A percentile compares a stretch with the other conserved stretches of the same genome.
Conservation (phyloP, 208 protist genomes). For the Tetramitus jugosus region DNA sequence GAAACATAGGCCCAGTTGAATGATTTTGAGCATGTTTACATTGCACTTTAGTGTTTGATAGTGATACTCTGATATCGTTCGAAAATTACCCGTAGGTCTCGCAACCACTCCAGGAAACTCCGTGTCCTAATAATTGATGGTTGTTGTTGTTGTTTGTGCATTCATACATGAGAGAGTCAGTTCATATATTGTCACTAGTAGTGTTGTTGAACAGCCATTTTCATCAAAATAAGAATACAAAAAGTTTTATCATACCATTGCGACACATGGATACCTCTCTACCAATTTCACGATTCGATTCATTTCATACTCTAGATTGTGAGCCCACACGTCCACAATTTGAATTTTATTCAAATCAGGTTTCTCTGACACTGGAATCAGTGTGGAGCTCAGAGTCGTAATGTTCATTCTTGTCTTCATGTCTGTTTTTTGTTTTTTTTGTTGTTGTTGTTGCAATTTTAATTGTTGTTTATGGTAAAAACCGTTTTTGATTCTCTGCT, state of each 20-base stretch:
- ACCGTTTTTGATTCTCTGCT: too few species aligned
- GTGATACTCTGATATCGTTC: slow-evolving; percentile 83
- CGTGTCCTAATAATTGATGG: slow-evolving; percentile 69
- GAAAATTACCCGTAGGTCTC: slow-evolving; percentile 86
- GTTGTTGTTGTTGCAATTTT: too few species aligned
- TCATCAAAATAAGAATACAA: slow-evolving; percentile 13
- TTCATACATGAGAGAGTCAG: neutral
- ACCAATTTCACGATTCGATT: slow-evolving; percentile 79
- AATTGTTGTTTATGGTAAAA: too few species aligned
- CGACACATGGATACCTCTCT: slow-evolving; percentile 86
- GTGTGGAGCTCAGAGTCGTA: neutral
- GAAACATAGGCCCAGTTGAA: slow-evolving; percentile 96
- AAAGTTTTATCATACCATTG: slow-evolving; percentile 47
- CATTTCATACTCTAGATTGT: slow-evolving; percentile 93
- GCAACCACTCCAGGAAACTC: slow-evolving; percentile 98
- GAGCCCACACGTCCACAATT: slow-evolving; percentile 86
- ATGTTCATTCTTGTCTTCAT: too few species aligned
- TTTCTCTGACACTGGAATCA: neutral
- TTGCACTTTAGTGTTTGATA: slow-evolving; percentile 94
- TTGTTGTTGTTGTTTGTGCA: neutral
- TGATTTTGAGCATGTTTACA: slow-evolving; percentile 97
- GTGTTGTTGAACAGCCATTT: neutral
- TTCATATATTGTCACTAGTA: slow-evolving; percentile 20
- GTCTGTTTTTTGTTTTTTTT: too few species aligned
- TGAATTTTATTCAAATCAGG: neutral